Evolutionary conservation across 2,329 filamentous ascomycete genomes (phyloP), one percentile per base, ranked within the genome.

Genomic region (Colletotrichum neosansevieriae): DNA sequence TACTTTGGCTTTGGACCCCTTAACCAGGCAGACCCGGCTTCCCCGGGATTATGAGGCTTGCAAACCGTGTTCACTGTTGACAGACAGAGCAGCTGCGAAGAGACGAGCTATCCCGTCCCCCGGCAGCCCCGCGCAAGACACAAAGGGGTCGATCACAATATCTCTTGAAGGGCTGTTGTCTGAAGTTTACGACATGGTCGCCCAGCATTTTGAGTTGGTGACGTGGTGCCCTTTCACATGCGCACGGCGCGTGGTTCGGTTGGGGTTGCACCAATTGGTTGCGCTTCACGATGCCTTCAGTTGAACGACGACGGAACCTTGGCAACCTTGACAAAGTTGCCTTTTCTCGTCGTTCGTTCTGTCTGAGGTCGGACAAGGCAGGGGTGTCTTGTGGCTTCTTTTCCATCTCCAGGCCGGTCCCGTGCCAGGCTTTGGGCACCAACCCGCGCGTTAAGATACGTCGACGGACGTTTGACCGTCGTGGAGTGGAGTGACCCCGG

Each of bases 221-320:
- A 68, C 65, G 61, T 65, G 15, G 34, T 65, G 58, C 32, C 17
- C 44, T 50, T 53, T 68, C 65, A 65, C 65, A 59, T 68, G 61
- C 47, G 65, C 54, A 65, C 32, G 61, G 61, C 63, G 38, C 17
- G 21, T 65, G 54, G 40, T 56, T 68, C 54, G 54, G 40, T 19
- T 42, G 53, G 50, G 50, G 38, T 54, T 56, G 36, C 57, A 50
- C 13, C 17, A 19, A 10, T 24, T 49, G 34, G 57, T 36, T n/a
- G 24, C 13, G 44, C 58, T 61, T 53, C 49, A 44, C 45, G 47
- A 61, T 63, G 42, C 12, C 59, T 34, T 62, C 59, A 45, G 6
- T 40, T 21, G 36, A 53, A 60, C 58, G 58, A 50, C 10, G 54
- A 19, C 51, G 19, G 44, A 60, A 42, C 44, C 51, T 57, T 58